Base-by-base conservation (phyloP, 2,329 filamentous ascomycete genomes). In the Ophiostoma novo-ulmi region DNA sequence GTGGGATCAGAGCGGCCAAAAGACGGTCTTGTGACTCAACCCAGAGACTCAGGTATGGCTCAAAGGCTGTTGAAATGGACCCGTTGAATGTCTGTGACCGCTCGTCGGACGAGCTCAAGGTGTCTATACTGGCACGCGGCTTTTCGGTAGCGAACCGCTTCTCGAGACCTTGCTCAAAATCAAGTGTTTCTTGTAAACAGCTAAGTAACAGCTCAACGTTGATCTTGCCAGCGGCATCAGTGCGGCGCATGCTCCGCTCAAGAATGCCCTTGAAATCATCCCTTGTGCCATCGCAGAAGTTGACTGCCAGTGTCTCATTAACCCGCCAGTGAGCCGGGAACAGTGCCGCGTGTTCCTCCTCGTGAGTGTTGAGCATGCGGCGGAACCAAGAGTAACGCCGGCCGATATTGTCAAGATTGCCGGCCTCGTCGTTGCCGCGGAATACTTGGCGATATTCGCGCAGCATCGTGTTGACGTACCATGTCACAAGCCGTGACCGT, bases 391-490 rank as follows among this genome's bases (percentile, higher is more conserved):
- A 91, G 79, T 98, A 99, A 74, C 95, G 85, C 73, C 95, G 87
- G 5, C 94, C 93, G 72, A 99, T 99, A 76, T 99, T 99, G 83
- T 99, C 95, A 77, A 99, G 81, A 72, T 90, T 97, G 7, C 94
- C 95, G 5, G 95, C 95, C 82, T 99, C 95, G 78, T 99, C 95
- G 76, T 95, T 98, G 52, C 94, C 94, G 58, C 94, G 87, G 80
- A 99, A 99, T 0, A 99, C 92, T 77, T 97, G 93, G 69, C 95
- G 87, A 78, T 99, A 99, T 81, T 99, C 95, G 68, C 95, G 88
- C 74, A 99, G 83, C 81, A 97, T 92, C 1, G 95, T 97, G 78
- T 99, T 99, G 81, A 97, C 93, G 79, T 99, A 99, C 95, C 95
- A 99, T 13, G 91, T 95, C 77, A 97, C 87, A 55, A 99, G 82